Evolutionary conservation across 345 rosid species (phyloP).

Genomic region (Gossypium thurberi): DNA sequence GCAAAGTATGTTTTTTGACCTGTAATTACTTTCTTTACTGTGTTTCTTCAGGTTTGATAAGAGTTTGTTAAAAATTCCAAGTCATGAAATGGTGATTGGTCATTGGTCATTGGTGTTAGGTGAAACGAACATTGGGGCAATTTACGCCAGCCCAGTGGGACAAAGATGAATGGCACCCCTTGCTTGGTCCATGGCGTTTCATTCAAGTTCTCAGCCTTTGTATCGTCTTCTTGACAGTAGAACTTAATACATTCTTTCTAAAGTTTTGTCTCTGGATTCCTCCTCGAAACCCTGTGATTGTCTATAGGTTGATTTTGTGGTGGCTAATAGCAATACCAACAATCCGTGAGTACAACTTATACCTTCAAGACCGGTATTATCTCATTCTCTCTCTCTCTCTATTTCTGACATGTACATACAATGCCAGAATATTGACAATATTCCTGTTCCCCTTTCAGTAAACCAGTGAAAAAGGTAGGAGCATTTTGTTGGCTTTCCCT

Average conservation of each 20-base stretch:
- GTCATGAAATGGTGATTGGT: background rate
- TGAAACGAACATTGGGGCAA: conserved; percentile 81
- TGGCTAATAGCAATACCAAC: conserved; percentile 98
- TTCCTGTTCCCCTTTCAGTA: conserved; percentile 21
- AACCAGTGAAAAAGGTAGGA: conserved; percentile 85
- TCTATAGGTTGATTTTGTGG: conserved; percentile 91
- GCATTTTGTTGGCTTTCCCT: conserved; percentile 95
- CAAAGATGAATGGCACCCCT: conserved; percentile 96
- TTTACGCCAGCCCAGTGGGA: conserved; percentile 99
- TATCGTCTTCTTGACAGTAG: conserved; percentile 77
- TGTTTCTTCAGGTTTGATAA: background rate
- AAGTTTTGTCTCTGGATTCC: conserved; percentile 98
- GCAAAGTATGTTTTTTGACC: conserved; percentile 45
- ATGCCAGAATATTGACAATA: background rate
- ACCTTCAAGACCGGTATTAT: conserved; percentile 80
- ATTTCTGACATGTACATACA: background rate
- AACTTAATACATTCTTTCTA: conserved; percentile 94
- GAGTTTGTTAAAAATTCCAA: background rate
- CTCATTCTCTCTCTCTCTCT: background rate
- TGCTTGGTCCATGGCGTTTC: conserved; percentile 97
- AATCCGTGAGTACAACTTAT: conserved; percentile 88
- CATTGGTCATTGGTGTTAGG: conserved; percentile 33
- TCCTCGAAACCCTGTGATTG: conserved; percentile 80
- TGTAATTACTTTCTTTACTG: background rate
- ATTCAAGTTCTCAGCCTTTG: conserved; percentile 91